Percentiles rank a stretch among this genome's conserved stretches.
Evolutionary conservation across 768 basidiomycete genomes (phyloP).

Genomic region (Coprinopsis marcescibilis): DNA sequence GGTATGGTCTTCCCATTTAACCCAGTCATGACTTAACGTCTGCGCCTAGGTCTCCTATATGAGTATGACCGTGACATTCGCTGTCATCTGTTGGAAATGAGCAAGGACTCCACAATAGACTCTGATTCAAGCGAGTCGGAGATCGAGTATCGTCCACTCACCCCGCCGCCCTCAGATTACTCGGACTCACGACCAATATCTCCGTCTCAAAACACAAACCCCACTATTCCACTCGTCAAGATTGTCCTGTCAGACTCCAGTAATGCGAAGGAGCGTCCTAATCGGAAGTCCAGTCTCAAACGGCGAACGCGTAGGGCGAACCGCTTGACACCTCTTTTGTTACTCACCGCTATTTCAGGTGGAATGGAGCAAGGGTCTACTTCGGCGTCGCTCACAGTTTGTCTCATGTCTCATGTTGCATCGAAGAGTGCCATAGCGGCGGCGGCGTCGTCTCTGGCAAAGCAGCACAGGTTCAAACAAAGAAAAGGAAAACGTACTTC

Average conservation of each 20-base stretch:
- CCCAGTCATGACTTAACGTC: background rate
- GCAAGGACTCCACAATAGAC: constrained; percentile 15
- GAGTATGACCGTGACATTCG: constrained; percentile 36
- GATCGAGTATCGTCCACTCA: constrained; percentile 57
- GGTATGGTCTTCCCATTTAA: constrained; percentile 38
- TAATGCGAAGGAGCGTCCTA: background rate
- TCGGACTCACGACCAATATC: constrained; percentile 61
- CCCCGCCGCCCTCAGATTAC: constrained; percentile 73
- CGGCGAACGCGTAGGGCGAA: background rate
- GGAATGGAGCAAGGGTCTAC: too few species aligned
- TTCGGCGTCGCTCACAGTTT: constrained; percentile 50
- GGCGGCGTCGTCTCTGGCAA: constrained; percentile 43
- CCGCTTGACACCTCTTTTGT: too few species aligned
- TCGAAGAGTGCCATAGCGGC: constrained; percentile 62
- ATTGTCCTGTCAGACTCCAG: constrained; percentile 14
- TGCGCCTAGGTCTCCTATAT: constrained; percentile 33
- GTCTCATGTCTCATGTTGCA: constrained; percentile 51
- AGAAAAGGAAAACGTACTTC: constrained; percentile 16
- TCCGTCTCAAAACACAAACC: constrained; percentile 28
- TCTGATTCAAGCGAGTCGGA: constrained; percentile 43
- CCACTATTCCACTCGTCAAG: constrained; percentile 16
- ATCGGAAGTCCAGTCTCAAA: background rate
- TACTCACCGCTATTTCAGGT: too few species aligned
- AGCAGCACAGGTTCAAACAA: constrained; percentile 19
- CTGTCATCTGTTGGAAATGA: constrained; percentile 23